A percentile compares a stretch with the other conserved stretches of the same genome.
Evolutionary conservation across 805 yeast species (phyloP).

Genomic region (Dipodascus geniculatus): DNA sequence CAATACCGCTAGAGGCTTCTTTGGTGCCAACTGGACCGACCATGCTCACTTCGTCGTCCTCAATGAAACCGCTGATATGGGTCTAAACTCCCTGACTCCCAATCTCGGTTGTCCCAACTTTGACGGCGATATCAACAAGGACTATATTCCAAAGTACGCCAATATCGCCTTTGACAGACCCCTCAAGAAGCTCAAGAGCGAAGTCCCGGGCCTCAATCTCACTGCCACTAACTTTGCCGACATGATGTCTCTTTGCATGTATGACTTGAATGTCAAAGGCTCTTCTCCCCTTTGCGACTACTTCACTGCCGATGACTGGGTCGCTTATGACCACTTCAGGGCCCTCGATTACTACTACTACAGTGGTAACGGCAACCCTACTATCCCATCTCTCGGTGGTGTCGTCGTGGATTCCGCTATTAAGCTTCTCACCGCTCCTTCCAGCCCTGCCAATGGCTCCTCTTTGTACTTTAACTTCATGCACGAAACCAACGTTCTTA

Average conservation of each 20-base stretch:
- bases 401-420: conserved; percentile 38
- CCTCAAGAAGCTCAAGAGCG: conserved; percentile 22
- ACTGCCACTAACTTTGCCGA: conserved; percentile 30
- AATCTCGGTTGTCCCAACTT: conserved; percentile 11
- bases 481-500: conserved; percentile 46
- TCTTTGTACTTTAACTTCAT: conserved; percentile 37
- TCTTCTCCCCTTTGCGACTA: conserved; percentile 31
- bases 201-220: conserved; percentile 28
- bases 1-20: conserved; percentile 49
- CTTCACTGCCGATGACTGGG: conserved; percentile 40
- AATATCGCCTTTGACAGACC: conserved; percentile 25
- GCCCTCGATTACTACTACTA: conserved; percentile 36
- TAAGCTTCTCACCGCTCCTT: conserved; percentile 28
- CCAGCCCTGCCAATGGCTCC: conserved; percentile 22
- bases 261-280: conserved; percentile 39
- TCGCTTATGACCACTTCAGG: conserved; percentile 30
- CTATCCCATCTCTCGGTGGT: conserved; percentile 32
- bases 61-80: conserved; percentile 36
- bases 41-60: conserved; percentile 30
- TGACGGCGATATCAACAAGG: conserved; percentile 6
- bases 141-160: conserved; percentile 22
- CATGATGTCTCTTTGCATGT: conserved; percentile 38
- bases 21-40: conserved; percentile 32
- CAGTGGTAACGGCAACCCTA: conserved; percentile 37
- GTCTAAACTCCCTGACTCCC: conserved; percentile 52